Base-by-base conservation (phyloP, 331 rosid genomes). In the Quercus tomentella region DNA sequence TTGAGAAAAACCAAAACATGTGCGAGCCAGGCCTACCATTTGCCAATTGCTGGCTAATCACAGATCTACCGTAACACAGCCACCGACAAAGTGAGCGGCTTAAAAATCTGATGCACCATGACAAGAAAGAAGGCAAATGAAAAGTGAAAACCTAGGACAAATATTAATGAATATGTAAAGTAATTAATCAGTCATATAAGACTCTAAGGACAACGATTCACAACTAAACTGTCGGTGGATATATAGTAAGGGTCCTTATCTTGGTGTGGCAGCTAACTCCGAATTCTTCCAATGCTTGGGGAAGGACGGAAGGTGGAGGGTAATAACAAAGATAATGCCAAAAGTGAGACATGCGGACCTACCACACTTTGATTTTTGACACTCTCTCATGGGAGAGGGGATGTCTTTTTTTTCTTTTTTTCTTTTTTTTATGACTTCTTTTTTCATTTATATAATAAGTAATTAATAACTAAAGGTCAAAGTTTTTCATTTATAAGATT, bases 261-360 rank as follows among this genome's bases (percentile, higher is more conserved):
- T 14, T 62, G 4, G 26, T 62, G 12, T 60, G 45, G 70, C 70
- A 16, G 70, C 22, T 30, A 28, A 3, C 17, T 65, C 23, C 22
- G 5, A 65, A 3, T 30, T 65, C 15, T 30, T 65, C 70, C 22
- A 14, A 65, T 17, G 6, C 45, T 65, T 30, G 43, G 45, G 14
- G 70, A 41, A 30, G 4, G 31, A 30, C 31, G 31, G 31, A 30
- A 65, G n/a, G 72, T 16, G 35, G 70, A 15, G 28, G 33, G 15
- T 33, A 49, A 43, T 66, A 81, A 33, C 30, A 35, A 75, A 30
- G 63, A 62, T 82, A 76, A 72, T 81, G 88, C 76, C 84, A 73
- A 72, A 79, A 54, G 81, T 60, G 77, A 70, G 61, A 82, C 79
- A 82, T 60, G 56, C 61, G 77, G 72, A 73, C 81, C 83, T 74